phyloP scores from a whole-genome alignment of 352 stramenopile species.

The Phytophthora nicotianae region DNA sequence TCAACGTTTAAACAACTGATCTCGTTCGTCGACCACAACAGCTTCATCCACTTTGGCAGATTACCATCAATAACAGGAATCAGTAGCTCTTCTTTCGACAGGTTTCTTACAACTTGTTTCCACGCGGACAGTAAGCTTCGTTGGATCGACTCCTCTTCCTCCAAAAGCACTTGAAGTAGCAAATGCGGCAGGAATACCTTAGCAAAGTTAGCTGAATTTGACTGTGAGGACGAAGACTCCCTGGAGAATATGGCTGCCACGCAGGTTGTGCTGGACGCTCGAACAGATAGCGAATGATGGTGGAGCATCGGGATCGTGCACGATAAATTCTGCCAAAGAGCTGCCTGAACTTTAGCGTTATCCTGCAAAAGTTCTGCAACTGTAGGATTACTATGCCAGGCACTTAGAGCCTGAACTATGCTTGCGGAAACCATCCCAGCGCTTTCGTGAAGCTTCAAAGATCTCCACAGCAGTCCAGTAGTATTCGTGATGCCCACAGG shows the following conservation, averaged over 20 bases:
- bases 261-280: constrained; percentile 51
- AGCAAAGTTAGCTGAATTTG: constrained; percentile 21
- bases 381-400: constrained; percentile 43
- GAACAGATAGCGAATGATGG: constrained; percentile 50
- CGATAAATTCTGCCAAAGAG: constrained; percentile 41
- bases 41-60: constrained; percentile 45
- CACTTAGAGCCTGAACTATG: constrained; percentile 40
- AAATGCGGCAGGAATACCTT: constrained; percentile 56
- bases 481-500: constrained; percentile 24
- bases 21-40: constrained; percentile 57
- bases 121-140: constrained; percentile 44
- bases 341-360: constrained; percentile 24
- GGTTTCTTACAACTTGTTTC: constrained; percentile 42
- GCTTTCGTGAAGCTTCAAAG: constrained; percentile 29
- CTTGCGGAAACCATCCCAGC: constrained; percentile 41
- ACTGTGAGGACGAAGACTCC: constrained; percentile 15
- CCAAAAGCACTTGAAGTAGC: constrained; percentile 64
- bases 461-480: constrained; percentile 49
- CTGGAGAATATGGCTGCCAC: constrained; percentile 49
- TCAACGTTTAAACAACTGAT: constrained; percentile 39
- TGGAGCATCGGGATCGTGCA: constrained; percentile 62
- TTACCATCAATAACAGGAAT: constrained; percentile 22
- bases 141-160: constrained; percentile 39
- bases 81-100: constrained; percentile 29
- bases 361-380: constrained; percentile 32